phyloP scores from a whole-genome alignment of 495 filamentous ascomycete species.

The Lentithecium fluviatile region DNA sequence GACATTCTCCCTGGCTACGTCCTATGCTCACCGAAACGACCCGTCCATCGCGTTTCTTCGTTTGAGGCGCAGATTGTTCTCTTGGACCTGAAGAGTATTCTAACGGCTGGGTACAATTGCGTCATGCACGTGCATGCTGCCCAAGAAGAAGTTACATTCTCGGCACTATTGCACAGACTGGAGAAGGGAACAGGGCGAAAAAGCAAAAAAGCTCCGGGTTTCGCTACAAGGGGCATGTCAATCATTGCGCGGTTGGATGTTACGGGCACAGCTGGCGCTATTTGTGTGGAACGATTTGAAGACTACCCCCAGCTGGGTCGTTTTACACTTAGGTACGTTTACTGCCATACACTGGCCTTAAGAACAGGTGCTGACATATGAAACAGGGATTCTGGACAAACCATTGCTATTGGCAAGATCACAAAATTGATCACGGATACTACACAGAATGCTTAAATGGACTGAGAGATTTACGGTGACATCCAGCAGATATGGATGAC shows the following conservation, averaged over 20 bases:
- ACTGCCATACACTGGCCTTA: not conserved
- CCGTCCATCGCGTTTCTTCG: conserved; percentile 81
- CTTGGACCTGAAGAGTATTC: conserved; percentile 91
- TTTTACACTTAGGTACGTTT: conserved; percentile 80
- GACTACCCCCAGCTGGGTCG: conserved; percentile 92
- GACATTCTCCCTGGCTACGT: conserved; percentile 97
- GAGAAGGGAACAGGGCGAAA: conserved; percentile 95
- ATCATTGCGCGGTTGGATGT: conserved; percentile 93
- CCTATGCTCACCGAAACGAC: conserved; percentile 84
- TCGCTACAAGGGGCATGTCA: conserved; percentile 86
- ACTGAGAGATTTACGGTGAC: not conserved
- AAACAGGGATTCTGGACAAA: conserved; percentile 68
- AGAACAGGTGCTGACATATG: not conserved
- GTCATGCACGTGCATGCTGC: conserved; percentile 88
- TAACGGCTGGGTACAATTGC: conserved; percentile 86
- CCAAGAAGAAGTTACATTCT: conserved; percentile 92
- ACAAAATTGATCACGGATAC: conserved; percentile 67
- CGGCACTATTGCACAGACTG: conserved; percentile 82
- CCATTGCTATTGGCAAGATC: conserved; percentile 95
- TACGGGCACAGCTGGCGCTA: conserved; percentile 74
- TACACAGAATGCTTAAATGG: conserved; percentile 21
- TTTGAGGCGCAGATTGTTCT: conserved; percentile 98
- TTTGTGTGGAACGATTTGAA: conserved; percentile 90
- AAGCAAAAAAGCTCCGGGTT: conserved; percentile 87
- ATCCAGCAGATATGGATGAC: not conserved